phyloP scores from a whole-genome alignment of 306 rosid species.

The Hylodesmum podocarpum region DNA sequence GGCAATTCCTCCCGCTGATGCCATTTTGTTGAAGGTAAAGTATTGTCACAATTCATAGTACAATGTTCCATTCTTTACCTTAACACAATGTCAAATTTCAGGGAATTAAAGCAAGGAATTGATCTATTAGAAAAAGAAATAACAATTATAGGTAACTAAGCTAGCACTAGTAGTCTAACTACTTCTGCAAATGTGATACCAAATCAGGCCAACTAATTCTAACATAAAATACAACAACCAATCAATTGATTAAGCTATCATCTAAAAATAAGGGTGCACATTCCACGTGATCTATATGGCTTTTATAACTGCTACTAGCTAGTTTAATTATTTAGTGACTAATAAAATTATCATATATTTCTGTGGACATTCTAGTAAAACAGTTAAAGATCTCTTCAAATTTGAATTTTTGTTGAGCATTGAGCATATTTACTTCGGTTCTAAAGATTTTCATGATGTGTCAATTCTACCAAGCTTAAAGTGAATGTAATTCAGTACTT shows the following conservation, averaged over 20 bases:
- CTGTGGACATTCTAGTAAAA: neutral
- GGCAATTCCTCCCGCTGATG: too few relatives aligned
- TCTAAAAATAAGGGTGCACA: too few relatives aligned
- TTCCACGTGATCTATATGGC: too few relatives aligned
- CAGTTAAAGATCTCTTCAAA: neutral
- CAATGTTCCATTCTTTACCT: too few relatives aligned
- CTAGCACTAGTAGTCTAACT: too few relatives aligned
- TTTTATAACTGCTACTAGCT: neutral
- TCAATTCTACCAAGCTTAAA: neutral
- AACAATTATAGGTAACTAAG: too few relatives aligned
- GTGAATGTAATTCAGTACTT: neutral
- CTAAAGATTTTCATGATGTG: neutral
- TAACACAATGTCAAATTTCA: too few relatives aligned
- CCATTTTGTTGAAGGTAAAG: too few relatives aligned
- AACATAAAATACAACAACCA: neutral
- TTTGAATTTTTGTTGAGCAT: neutral
- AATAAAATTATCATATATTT: neutral
- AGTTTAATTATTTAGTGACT: neutral
- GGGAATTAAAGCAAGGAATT: too few relatives aligned
- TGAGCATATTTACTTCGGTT: neutral
- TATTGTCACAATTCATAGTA: too few relatives aligned
- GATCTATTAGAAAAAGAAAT: too few relatives aligned
- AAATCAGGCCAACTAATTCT: neutral
- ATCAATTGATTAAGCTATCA: neutral
- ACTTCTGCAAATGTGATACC: neutral